Conservation (phyloP, 176 grass and related monocot genomes). For the Avena sativa region DNA sequence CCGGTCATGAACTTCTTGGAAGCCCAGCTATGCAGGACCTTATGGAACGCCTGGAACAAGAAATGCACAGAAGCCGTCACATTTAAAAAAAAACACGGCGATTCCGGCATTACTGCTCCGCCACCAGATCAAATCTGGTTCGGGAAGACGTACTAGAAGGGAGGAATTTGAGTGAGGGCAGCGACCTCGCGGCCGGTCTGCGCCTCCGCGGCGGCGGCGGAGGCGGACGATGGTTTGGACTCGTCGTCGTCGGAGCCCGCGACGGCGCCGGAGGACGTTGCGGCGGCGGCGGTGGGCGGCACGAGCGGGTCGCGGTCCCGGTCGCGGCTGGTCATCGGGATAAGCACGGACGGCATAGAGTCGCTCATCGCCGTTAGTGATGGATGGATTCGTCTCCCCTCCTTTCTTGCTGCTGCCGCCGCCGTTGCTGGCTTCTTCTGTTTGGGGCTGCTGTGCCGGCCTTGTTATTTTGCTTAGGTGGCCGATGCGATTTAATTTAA, state of each 20-base stretch:
- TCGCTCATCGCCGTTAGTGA: slow-evolving; percentile 50
- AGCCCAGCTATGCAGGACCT: slow-evolving; percentile 80
- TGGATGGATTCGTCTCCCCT: slow-evolving; percentile 5
- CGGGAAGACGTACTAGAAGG: not conserved
- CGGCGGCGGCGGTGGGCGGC: slow-evolving; percentile 31
- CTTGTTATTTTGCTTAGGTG: slow-evolving; percentile 18
- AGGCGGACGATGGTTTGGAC: slow-evolving; percentile 53
- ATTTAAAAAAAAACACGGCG: slow-evolving; percentile 26
- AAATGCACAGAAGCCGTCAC: slow-evolving; percentile 26
- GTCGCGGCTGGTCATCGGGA: slow-evolving; percentile 53
- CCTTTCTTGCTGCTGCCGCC: not conserved
- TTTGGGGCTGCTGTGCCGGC: not conserved
- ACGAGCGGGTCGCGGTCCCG: slow-evolving; percentile 62
- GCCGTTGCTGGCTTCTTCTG: slow-evolving; percentile 21
- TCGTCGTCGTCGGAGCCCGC: slow-evolving; percentile 43
- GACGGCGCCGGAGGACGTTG: slow-evolving; percentile 27
- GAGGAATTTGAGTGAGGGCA: not conserved
- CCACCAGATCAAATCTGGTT: slow-evolving; percentile 41
- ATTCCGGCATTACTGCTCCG: slow-evolving; percentile 1
- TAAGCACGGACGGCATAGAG: slow-evolving; percentile 51
- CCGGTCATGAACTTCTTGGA: slow-evolving; percentile 93
- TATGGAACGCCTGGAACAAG: slow-evolving; percentile 66
- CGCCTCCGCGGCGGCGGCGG: slow-evolving; percentile 44
- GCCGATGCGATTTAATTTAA: not conserved
- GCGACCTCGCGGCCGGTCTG: slow-evolving; percentile 65